A percentile compares a stretch with the other conserved stretches of the same genome.
Conservation (phyloP, 352 stramenopile genomes). For the Thraustotheca clavata region DNA sequence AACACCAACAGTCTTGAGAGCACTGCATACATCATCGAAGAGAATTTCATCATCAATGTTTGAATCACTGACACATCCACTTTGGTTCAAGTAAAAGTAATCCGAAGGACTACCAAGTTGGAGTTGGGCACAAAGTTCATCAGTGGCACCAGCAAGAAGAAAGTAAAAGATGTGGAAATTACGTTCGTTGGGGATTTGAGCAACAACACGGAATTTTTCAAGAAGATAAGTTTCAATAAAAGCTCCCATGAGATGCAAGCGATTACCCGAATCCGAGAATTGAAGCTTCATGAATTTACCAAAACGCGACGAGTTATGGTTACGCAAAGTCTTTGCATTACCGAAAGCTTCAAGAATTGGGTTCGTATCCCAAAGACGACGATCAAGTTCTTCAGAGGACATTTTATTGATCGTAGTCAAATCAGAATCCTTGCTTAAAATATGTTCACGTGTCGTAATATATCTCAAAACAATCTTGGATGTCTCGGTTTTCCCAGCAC, state of each 20-base stretch:
- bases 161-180: constrained; percentile 93
- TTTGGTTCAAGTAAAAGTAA: constrained; percentile 84
- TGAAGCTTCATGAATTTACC: constrained; percentile 88
- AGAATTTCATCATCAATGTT: constrained; percentile 84
- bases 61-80: constrained; percentile 64
- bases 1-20: constrained; percentile 70
- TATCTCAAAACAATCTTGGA: constrained; percentile 86
- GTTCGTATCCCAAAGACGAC: constrained; percentile 83
- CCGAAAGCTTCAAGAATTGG: constrained; percentile 82
- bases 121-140: constrained; percentile 48
- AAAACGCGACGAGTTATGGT: constrained; percentile 83
- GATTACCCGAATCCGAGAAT: constrained; percentile 45
- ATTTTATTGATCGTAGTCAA: constrained; percentile 36
- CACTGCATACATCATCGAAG: constrained; percentile 76
- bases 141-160: constrained; percentile 60
- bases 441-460: constrained; percentile 69
- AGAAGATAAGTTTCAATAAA: constrained; percentile 86
- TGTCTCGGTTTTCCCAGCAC: constrained; percentile 82
- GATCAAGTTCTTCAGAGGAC: constrained; percentile 72
- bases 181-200: constrained; percentile 74
- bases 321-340: constrained; percentile 83
- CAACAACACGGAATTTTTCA: constrained; percentile 85
- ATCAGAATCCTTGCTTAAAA: constrained; percentile 34
- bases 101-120: constrained; percentile 43
- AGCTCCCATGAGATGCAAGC: constrained; percentile 60